Conservation (phyloP, 257 asterid genomes). For the Scutellaria baicalensis region DNA sequence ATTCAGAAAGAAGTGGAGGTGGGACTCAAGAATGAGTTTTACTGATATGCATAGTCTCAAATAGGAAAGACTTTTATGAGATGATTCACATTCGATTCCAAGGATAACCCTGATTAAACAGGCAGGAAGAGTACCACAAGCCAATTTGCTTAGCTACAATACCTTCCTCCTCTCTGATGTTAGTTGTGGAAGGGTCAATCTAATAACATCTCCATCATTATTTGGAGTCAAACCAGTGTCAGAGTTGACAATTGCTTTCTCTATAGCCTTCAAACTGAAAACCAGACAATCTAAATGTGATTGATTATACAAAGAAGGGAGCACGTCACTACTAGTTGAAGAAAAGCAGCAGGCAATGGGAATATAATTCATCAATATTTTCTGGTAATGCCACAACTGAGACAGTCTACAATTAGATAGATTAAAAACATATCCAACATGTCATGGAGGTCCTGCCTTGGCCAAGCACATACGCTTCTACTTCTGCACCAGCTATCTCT, state of each 20-base stretch:
- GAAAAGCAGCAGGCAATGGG: background rate
- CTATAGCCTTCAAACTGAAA: slow-evolving; percentile 76
- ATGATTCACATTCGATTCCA: background rate
- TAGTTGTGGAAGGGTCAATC: slow-evolving; percentile 79
- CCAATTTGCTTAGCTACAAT: too few species aligned
- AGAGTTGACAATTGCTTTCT: slow-evolving; percentile 86
- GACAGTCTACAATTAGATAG: background rate
- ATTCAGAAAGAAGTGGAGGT: background rate
- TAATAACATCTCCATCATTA: slow-evolving; percentile 94
- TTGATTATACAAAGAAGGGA: background rate
- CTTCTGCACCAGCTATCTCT: background rate
- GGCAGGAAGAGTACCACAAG: too few species aligned
- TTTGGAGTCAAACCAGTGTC: slow-evolving; percentile 87
- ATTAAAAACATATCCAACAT: background rate
- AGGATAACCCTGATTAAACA: too few species aligned
- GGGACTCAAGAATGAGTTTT: background rate
- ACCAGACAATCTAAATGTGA: slow-evolving; percentile 6
- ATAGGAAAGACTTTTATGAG: background rate
- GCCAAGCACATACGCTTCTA: background rate
- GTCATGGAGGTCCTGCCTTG: background rate
- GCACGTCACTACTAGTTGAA: background rate
- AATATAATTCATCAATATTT: background rate
- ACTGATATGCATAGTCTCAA: background rate
- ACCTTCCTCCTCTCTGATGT: slow-evolving; percentile 98
- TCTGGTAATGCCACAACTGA: background rate